phyloP scores from a whole-genome alignment of 495 filamentous ascomycete species.

The Penicillium macrosclerotiorum region DNA sequence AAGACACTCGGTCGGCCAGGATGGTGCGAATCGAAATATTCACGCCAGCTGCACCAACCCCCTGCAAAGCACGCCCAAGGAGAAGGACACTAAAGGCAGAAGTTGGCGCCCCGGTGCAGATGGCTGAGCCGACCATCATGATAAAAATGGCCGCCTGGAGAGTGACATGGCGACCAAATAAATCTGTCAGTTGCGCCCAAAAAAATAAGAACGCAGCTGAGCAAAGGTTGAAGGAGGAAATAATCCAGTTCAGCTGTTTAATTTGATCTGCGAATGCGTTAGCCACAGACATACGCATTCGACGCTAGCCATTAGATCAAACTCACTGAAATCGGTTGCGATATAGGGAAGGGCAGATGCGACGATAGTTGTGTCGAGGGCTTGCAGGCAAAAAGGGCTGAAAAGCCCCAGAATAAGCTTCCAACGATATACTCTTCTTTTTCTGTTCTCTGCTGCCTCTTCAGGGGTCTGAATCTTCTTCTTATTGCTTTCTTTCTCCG shows the following conservation, averaged over 20 bases:
- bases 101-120: slow-evolving; percentile 52
- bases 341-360: slow-evolving; percentile 59
- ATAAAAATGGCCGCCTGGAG: slow-evolving; percentile 46
- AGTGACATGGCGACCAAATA: slow-evolving; percentile 53
- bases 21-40: slow-evolving; percentile 53
- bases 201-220: slow-evolving; percentile 60
- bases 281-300: slow-evolving; percentile 1
- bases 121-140: slow-evolving; percentile 49
- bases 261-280: slow-evolving; percentile 41
- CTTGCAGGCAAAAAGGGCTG: slow-evolving; percentile 49
- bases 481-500: neutral
- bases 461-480: slow-evolving; percentile 6
- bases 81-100: slow-evolving; percentile 51
- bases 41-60: slow-evolving; percentile 52
- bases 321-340: slow-evolving; percentile 55
- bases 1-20: slow-evolving; percentile 54
- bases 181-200: slow-evolving; percentile 57
- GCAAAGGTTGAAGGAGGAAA: slow-evolving; percentile 61
- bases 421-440: slow-evolving; percentile 41
- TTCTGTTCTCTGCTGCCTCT: slow-evolving; percentile 7
- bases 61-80: slow-evolving; percentile 57
- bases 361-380: slow-evolving; percentile 59
- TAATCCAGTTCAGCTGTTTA: slow-evolving; percentile 61
- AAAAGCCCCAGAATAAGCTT: slow-evolving; percentile 53
- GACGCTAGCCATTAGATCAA: neutral